Percentiles rank a stretch among this genome's conserved stretches.
Conservation (phyloP, 164 flowering plant genomes). For the Magnolia officinalis region DNA sequence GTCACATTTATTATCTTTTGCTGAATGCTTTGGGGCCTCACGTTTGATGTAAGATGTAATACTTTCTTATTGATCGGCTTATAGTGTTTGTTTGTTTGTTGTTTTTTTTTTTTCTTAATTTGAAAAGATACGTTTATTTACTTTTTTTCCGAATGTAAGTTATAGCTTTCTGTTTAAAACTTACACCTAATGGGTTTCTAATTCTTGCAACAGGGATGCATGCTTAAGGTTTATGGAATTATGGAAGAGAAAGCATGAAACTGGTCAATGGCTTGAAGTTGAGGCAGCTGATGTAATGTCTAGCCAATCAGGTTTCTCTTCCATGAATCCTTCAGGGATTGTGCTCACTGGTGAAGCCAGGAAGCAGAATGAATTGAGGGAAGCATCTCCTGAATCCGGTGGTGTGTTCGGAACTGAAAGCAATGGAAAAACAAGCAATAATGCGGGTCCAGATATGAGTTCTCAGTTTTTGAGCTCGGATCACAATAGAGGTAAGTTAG, state of each 20-base stretch:
- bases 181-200: constrained; percentile 6
- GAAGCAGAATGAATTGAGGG: constrained; percentile 31
- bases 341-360: constrained; percentile 36
- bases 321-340: constrained; percentile 55
- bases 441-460: constrained; percentile 32
- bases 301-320: constrained; percentile 40
- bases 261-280: constrained; percentile 89
- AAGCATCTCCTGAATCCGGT: constrained; percentile 23
- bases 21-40: constrained; percentile 87
- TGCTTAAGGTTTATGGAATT: constrained; percentile 62
- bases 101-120: neutral
- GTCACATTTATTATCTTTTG: constrained; percentile 66
- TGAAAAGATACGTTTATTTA: neutral
- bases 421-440: constrained; percentile 36
- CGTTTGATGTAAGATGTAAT: constrained; percentile 66
- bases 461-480: constrained; percentile 3
- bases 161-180: neutral
- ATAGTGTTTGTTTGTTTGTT: no score
- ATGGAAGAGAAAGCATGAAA: constrained; percentile 93
- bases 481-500: constrained; percentile 9
- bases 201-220: constrained; percentile 68
- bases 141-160: neutral
- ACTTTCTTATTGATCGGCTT: neutral
- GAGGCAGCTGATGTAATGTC: constrained; percentile 71
- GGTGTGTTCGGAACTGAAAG: constrained; percentile 32